These are phyloP conservation scores for Gentiana macrophylla DNA, from an alignment of 257 asterid genomes.

Conservation along the genomic window DNA sequence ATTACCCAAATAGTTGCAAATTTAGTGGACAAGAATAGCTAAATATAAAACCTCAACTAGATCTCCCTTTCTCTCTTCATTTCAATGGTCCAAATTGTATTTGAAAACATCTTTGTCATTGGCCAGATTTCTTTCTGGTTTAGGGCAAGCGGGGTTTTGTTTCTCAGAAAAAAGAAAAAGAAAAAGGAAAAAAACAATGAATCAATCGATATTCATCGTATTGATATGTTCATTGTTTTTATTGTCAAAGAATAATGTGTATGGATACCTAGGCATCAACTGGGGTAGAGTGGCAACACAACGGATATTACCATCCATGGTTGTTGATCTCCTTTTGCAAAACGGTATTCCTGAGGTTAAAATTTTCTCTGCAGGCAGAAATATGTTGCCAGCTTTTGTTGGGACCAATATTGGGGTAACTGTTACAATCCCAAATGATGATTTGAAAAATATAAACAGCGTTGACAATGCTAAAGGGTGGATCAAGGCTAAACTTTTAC, in stretches of 20 bases:
- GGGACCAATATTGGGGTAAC: constrained; percentile 3
- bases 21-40: too few species aligned
- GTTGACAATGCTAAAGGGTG: neutral
- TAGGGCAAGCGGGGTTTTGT: too few species aligned
- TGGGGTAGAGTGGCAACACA: constrained; percentile 14
- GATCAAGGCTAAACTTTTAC: neutral
- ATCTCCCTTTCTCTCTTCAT: too few species aligned
- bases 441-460: neutral
- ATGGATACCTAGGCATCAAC: constrained; percentile 1
- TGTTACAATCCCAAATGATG: constrained; percentile 1
- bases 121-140: too few species aligned
- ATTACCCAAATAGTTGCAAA: too few species aligned
- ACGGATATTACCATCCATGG: constrained; percentile 14
- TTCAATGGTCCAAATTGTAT: too few species aligned
- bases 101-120: too few species aligned
- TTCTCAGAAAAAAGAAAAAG: too few species aligned
- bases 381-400: constrained; percentile 7
- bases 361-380: neutral
- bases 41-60: too few species aligned
- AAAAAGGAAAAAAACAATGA: too few species aligned
- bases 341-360: constrained; percentile 7
- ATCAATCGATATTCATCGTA: neutral
- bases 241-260: neutral
- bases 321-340: constrained; percentile 9
- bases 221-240: neutral